phyloP scores from a whole-genome alignment of 257 asterid species.

The Mitragyna speciosa region DNA sequence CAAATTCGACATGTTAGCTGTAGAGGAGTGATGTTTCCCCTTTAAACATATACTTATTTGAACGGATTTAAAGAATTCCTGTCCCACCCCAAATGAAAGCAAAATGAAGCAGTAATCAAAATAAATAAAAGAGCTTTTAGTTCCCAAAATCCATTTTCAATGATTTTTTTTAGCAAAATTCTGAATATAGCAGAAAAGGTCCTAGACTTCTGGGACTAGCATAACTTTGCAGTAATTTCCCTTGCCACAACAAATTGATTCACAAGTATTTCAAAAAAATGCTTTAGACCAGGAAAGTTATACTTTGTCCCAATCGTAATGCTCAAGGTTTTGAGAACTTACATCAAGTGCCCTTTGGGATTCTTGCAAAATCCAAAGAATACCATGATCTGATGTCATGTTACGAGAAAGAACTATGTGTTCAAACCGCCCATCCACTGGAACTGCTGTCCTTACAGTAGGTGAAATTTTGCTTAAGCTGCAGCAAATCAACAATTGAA shows the following conservation, averaged over 20 bases:
- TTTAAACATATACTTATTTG: too few relatives aligned
- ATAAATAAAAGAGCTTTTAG: not conserved
- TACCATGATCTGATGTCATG: conserved; percentile 76
- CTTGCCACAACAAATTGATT: not conserved
- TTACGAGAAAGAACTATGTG: conserved; percentile 94
- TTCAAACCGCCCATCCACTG: conserved; percentile 96
- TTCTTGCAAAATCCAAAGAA: conserved; percentile 70
- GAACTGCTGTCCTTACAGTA: conserved; percentile 85
- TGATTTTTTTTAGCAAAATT: not conserved
- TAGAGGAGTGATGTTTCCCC: not conserved
- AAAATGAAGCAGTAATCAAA: not conserved
- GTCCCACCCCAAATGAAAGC: not conserved
- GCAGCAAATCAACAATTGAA: conserved; percentile 22
- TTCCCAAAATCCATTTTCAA: not conserved
- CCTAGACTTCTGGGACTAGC: not conserved
- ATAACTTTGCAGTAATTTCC: not conserved
- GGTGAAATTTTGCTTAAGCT: conserved; percentile 74
- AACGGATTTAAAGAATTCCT: too few relatives aligned
- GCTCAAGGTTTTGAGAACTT: conserved; percentile 37
- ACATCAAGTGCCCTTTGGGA: conserved; percentile 73
- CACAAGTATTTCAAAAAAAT: not conserved
- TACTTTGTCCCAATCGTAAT: not conserved
- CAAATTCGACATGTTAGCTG: not conserved
- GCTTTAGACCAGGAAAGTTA: not conserved
- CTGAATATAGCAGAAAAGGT: not conserved